These are phyloP conservation scores for Verticillium longisporum DNA, from an alignment of 2,329 filamentous ascomycete genomes.

Conservation along the genomic window DNA sequence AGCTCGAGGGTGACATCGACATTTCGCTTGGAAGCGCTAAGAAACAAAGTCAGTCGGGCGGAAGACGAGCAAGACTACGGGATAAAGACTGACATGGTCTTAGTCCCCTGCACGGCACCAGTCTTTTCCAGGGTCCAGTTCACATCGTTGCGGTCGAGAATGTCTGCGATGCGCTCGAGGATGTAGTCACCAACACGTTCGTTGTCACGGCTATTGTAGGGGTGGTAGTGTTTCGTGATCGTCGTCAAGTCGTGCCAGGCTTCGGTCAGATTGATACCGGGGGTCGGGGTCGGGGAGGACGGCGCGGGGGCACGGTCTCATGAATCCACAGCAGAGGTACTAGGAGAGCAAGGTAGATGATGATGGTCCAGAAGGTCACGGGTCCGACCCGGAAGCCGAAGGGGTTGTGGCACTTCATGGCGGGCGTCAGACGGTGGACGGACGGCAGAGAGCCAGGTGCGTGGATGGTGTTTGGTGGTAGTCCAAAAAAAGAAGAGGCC, in stretches of 20 bases:
- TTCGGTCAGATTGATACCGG: constrained; percentile 72
- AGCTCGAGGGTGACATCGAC: neutral
- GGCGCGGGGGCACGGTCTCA: constrained; percentile 71
- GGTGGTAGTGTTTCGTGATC: constrained; percentile 72
- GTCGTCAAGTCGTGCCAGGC: constrained; percentile 79
- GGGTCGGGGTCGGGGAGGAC: neutral
- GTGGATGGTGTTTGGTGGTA: neutral
- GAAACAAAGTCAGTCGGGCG: neutral
- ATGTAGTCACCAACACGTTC: constrained; percentile 75
- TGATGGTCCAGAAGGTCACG: constrained; percentile 72
- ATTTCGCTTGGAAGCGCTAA: neutral
- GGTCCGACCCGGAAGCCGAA: constrained; percentile 74
- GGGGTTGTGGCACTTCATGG: constrained; percentile 34
- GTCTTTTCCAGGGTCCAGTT: constrained; percentile 33
- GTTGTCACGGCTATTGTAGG: constrained; percentile 81
- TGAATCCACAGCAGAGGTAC: constrained; percentile 68
- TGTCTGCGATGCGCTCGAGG: constrained; percentile 61
- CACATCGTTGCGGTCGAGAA: constrained; percentile 56
- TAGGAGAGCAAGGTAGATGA: constrained; percentile 72
- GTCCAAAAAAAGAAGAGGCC: neutral
- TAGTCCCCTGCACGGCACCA: constrained; percentile 21
- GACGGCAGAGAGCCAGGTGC: neutral
- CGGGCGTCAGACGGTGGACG: neutral
- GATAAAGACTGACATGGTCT: constrained; percentile 10
- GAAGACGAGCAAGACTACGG: neutral